These are phyloP conservation scores for Globisporangium radiosum DNA, from an alignment of 352 stramenopile species.

Conservation along the genomic window DNA sequence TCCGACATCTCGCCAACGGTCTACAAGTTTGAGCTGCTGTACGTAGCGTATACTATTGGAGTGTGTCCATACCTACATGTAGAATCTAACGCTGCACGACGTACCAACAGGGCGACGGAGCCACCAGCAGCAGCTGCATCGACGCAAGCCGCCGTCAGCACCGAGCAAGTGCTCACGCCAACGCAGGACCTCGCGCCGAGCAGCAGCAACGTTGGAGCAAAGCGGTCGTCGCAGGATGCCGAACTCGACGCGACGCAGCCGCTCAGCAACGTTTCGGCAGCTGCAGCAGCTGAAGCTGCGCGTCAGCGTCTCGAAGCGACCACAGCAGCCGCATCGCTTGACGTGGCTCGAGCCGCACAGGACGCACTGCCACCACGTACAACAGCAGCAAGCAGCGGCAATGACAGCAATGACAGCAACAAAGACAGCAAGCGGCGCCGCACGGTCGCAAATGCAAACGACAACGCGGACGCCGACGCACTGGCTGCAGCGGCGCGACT, in stretches of 20 bases:
- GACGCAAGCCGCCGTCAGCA: neutral
- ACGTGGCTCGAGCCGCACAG: too few relatives aligned
- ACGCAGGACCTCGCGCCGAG: neutral
- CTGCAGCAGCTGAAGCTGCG: neutral
- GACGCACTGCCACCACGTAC: too few relatives aligned
- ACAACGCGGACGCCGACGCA: neutral
- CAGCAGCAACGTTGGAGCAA: neutral
- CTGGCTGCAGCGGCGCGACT: neutral
- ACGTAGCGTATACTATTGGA: conserved; percentile 15
- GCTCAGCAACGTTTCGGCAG: neutral
- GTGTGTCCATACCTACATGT: neutral
- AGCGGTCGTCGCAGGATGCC: neutral
- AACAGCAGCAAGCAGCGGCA: neutral
- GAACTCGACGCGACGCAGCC: neutral
- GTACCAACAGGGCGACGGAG: neutral
- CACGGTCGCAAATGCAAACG: neutral
- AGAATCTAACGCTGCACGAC: neutral
- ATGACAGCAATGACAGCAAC: neutral
- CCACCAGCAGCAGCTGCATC: neutral
- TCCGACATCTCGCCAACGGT: conserved; percentile 29
- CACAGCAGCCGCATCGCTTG: neutral
- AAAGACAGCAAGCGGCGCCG: neutral
- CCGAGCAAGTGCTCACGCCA: neutral
- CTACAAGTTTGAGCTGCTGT: conserved; percentile 69
- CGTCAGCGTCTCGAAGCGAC: neutral